Evolutionary conservation across 441 rosid species (phyloP).

Genomic region (Croton laevigatus): DNA sequence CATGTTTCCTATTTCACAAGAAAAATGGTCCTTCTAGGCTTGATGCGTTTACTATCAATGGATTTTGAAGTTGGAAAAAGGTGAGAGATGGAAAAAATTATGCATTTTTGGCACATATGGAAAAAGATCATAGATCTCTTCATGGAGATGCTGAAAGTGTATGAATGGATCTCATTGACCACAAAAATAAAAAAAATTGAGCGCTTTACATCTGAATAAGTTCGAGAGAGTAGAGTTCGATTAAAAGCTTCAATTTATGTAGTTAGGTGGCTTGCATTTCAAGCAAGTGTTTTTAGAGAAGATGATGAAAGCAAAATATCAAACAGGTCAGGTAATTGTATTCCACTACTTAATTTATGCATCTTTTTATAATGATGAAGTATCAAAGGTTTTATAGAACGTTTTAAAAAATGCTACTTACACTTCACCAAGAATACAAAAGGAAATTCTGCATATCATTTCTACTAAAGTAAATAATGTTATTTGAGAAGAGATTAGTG

Average conservation of each 20-base stretch:
- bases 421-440: neutral
- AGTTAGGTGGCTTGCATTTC: slow-evolving; percentile 8
- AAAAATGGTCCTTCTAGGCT: neutral
- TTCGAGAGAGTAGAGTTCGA: neutral
- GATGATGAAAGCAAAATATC: too few relatives aligned
- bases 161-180: neutral
- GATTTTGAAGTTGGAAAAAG: too few relatives aligned
- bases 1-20: too few relatives aligned
- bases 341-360: too few relatives aligned
- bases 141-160: neutral
- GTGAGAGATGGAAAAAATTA: neutral
- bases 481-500: neutral
- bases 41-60: neutral
- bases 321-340: too few relatives aligned
- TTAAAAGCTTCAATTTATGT: slow-evolving; percentile 4
- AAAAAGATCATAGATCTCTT: neutral
- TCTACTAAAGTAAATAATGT: neutral
- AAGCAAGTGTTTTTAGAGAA: neutral
- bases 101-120: slow-evolving; percentile 1
- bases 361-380: too few relatives aligned
- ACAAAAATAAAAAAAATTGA: neutral
- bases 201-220: neutral
- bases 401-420: too few relatives aligned
- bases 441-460: too few relatives aligned
- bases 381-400: too few relatives aligned